Evolutionary conservation across 2,329 filamentous ascomycete species (phyloP).

Genomic region (Gaeumannomyces sp.): DNA sequence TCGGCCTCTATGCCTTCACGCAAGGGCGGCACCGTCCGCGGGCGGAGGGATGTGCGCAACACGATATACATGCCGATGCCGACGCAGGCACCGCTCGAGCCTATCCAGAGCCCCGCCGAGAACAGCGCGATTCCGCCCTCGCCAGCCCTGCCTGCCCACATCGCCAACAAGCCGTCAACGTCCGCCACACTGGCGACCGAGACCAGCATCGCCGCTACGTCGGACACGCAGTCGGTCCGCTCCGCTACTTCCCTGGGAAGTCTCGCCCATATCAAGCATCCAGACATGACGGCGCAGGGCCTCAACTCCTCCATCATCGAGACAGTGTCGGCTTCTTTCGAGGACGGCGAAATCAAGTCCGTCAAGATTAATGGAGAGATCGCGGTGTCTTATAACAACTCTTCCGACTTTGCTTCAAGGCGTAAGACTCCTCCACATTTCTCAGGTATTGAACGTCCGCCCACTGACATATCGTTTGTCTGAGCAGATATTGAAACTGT

Average conservation of each 20-base stretch:
- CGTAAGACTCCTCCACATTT: slow-evolving; percentile 33
- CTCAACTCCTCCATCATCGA: slow-evolving; percentile 88
- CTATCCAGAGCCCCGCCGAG: not conserved
- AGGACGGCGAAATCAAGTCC: slow-evolving; percentile 63
- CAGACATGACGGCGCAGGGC: slow-evolving; percentile 72
- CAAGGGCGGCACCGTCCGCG: slow-evolving; percentile 71
- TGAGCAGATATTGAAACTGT: slow-evolving; percentile 55
- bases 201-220: slow-evolving; percentile 50
- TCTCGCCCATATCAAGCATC: slow-evolving; percentile 66
- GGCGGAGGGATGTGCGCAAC: slow-evolving; percentile 85
- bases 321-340: slow-evolving; percentile 79
- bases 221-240: slow-evolving; percentile 86
- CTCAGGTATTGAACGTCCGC: not conserved
- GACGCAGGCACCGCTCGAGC: slow-evolving; percentile 11
- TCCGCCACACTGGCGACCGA: slow-evolving; percentile 57
- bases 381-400: slow-evolving; percentile 71
- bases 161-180: slow-evolving; percentile 37
- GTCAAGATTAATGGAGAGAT: slow-evolving; percentile 81
- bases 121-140: slow-evolving; percentile 18
- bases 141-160: slow-evolving; percentile 24
- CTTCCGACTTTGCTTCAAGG: slow-evolving; percentile 40
- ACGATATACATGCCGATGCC: slow-evolving; percentile 68
- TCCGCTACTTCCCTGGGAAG: slow-evolving; percentile 76
- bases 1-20: slow-evolving; percentile 60
- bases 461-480: slow-evolving; percentile 9